Base-by-base conservation (phyloP, 257 asterid species). In the Petunia axillaris region DNA sequence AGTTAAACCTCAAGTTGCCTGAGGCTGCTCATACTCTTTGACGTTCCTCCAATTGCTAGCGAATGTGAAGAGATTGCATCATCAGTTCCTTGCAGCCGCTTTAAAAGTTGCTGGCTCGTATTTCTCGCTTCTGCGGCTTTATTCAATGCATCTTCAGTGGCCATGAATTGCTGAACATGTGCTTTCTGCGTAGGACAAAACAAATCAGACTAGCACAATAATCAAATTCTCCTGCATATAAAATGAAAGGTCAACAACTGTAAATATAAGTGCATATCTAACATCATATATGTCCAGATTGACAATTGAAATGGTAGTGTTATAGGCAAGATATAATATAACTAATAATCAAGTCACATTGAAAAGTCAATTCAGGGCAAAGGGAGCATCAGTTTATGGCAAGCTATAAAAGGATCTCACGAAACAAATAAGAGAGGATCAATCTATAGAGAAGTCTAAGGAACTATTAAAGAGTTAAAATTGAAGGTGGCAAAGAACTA, bases 1-100 rank as follows among this genome's bases (percentile, higher is more conserved):
- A 9, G 44, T 60, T 74, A 71, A 86, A 96, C 99, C 99, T 92
- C 98, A 76, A 96, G 99, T 89, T 96, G 98, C 90, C 98, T 87
- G 62, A 96, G 97, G 87, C 99, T 96, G 91, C 99, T 93, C 99
- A 96, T 96, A 89, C 84, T 91, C 85, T 94, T 97, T 76, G 97
- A 91, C 10, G 92, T 85, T 81, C 91, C 96, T 71, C 89, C 89
- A 68, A 83, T 85, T 16, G 81, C 90, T 67, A 93, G 88, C 25
- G 97, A 90, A 76, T 90, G 88, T 9, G 97, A 91, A 80, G 97
- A 87, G 83, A 87, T 87, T 80, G 91, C 88, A 88, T 89, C 97
- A 84, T 90, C 91, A 84, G 87, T 90, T 87, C 99, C 99, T 81
- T 94, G 91, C 64, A 96, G 90, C 63, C 97, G 97, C 85, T 91